Evolutionary conservation across 1,139 yeast species (phyloP), one percentile per base, ranked within the genome.

Genomic region (Lizanozyma gosingica): DNA sequence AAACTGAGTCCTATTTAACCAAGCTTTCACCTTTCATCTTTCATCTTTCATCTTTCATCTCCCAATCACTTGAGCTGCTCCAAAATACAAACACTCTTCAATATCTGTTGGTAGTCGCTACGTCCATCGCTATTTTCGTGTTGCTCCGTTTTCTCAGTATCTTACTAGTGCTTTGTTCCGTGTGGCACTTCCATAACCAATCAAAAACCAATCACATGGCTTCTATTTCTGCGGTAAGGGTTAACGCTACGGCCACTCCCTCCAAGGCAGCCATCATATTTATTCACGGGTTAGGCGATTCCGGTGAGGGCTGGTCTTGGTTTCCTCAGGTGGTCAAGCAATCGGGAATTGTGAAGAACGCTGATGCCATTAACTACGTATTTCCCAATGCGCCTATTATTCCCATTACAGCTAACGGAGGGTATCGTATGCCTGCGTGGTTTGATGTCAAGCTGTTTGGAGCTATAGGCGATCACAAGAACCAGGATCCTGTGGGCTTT

Each of bases 201-300:
- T n/a, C n/a, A n/a, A n/a, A n/a, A n/a, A n/a, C n/a, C n/a, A n/a
- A n/a, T n/a, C n/a, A n/a, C n/a, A 22, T 22, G 29, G 6, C 29
- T 11, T 22, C 29, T 6, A 6, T 22, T 22, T 22, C 29, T 6
- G 29, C 29, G 9, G 11, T 22, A 22, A 22, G 29, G 11, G 29
- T 22, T 11, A 22, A 22, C 11, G 29, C 29, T 11, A 22, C 29
- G 11, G 29, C 41, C 9, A 49, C 46, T 39, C 62, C 65, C 4
- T 66, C 70, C 4, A 60, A 56, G 39, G 54, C 88, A 1, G 81
- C 94, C 1, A 65, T 90, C 27, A 86, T 92, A 27, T 76, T 92
- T 47, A 55, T 87, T 41, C 98, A 92, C 55, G 98, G 98, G 0
- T 68, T 92, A 15, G 98, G 98, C 8, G 98, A 90, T 56, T 60